Conservation (phyloP, 164 flowering plant species). For the Houttuynia cordata region DNA sequence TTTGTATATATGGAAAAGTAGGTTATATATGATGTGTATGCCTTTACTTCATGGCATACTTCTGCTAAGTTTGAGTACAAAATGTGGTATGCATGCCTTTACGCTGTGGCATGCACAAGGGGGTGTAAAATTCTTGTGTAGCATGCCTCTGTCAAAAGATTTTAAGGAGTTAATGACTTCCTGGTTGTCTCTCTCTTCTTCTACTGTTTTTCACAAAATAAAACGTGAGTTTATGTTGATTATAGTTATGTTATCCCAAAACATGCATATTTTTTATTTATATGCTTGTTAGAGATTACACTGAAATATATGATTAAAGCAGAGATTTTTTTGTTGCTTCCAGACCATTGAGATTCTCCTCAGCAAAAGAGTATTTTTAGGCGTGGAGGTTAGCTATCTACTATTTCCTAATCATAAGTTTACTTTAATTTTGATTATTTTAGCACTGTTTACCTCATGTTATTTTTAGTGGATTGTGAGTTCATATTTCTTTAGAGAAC, state of each 20-base stretch:
- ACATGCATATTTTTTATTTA: background rate
- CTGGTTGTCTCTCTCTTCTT: background rate
- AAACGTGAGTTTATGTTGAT: background rate
- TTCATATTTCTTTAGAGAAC: background rate
- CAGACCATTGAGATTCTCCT: constrained; percentile 93
- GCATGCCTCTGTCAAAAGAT: background rate
- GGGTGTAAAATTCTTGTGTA: background rate
- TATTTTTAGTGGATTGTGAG: too few species aligned
- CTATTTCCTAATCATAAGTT: background rate
- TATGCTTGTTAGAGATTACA: background rate
- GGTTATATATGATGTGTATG: too few species aligned
- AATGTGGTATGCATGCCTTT: too few species aligned
- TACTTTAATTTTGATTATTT: background rate
- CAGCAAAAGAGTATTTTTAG: constrained; percentile 57
- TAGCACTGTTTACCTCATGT: background rate
- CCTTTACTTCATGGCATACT: too few species aligned
- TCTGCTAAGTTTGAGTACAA: too few species aligned
- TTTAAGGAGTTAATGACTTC: background rate
- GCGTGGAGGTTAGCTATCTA: constrained; percentile 59
- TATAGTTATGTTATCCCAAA: too few species aligned
- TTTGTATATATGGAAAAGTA: too few species aligned
- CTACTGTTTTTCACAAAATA: background rate
- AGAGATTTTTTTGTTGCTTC: constrained; percentile 15
- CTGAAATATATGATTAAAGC: background rate
- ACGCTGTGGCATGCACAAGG: too few species aligned